phyloP scores from a whole-genome alignment of 2,329 filamentous ascomycete genomes.

The Sarocladium kiliense region DNA sequence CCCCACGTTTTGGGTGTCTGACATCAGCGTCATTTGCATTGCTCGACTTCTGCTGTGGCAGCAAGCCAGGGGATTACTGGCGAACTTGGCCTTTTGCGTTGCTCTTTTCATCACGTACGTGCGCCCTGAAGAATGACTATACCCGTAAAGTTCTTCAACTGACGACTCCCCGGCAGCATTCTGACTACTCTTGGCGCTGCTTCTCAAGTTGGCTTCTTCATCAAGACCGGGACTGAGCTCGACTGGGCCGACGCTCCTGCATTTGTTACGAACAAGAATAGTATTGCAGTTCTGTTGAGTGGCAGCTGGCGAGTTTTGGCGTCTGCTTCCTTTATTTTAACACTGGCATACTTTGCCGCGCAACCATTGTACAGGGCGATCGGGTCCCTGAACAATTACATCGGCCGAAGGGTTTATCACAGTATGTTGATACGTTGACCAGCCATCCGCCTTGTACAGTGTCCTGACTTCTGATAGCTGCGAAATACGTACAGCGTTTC shows the following conservation, averaged over 20 bases:
- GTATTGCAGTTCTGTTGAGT: slow-evolving; percentile 24
- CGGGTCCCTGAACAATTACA: slow-evolving; percentile 16
- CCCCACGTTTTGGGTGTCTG: slow-evolving; percentile 24
- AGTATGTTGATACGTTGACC: slow-evolving; percentile 16
- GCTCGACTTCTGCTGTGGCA: slow-evolving; percentile 19
- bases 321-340: slow-evolving; percentile 17
- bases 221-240: slow-evolving; percentile 25
- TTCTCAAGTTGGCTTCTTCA: slow-evolving; percentile 26
- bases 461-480: neutral
- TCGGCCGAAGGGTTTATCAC: slow-evolving; percentile 16
- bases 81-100: slow-evolving; percentile 16
- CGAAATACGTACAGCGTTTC: neutral
- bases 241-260: slow-evolving; percentile 25
- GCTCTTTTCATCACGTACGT: slow-evolving; percentile 21
- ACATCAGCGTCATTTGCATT: slow-evolving; percentile 20
- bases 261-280: slow-evolving; percentile 24
- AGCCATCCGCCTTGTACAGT: neutral
- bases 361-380: slow-evolving; percentile 18
- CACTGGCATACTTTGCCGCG: slow-evolving; percentile 19
- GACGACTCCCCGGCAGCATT: slow-evolving; percentile 15
- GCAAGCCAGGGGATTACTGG: slow-evolving; percentile 17
- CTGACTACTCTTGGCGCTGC: slow-evolving; percentile 22
- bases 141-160: slow-evolving; percentile 11
- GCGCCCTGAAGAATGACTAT: slow-evolving; percentile 10
- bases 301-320: slow-evolving; percentile 22